These are phyloP conservation scores for Infundibulicybe gibba DNA, from an alignment of 768 basidiomycete genomes.

Conservation along the genomic window DNA sequence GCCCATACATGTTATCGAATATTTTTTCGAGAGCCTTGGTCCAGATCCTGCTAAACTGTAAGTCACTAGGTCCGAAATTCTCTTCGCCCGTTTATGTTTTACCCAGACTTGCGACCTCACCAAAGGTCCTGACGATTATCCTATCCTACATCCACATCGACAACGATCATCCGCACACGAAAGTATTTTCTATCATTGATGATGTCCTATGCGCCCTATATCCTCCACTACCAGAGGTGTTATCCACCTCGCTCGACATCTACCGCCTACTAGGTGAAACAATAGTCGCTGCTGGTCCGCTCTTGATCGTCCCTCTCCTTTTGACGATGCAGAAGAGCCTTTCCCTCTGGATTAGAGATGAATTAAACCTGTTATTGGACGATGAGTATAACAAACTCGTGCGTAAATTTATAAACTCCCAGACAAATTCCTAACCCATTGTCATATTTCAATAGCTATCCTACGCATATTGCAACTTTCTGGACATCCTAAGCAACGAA, in stretches of 20 bases:
- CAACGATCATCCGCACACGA: constrained; percentile 11
- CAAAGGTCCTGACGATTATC: constrained; percentile 16
- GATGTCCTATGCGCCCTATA: constrained; percentile 30
- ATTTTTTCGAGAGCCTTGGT: constrained; percentile 22
- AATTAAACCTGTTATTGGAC: constrained; percentile 30
- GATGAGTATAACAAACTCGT: constrained; percentile 48
- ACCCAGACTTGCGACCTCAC: constrained; percentile 17
- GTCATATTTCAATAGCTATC: constrained; percentile 19
- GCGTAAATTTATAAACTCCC: constrained; percentile 13
- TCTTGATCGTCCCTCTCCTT: constrained; percentile 30
- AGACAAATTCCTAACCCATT: background rate
- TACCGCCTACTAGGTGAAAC: constrained; percentile 29
- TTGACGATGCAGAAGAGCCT: constrained; percentile 32
- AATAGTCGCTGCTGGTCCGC: constrained; percentile 21
- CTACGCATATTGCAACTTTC: constrained; percentile 40
- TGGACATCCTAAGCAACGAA: constrained; percentile 32
- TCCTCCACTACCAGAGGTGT: constrained; percentile 20
- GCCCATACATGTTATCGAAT: constrained; percentile 18
- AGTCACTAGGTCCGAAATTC: background rate
- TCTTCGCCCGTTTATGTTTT: background rate
- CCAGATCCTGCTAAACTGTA: constrained; percentile 10
- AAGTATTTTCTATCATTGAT: constrained; percentile 24
- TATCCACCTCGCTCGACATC: constrained; percentile 27
- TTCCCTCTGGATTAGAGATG: constrained; percentile 52
- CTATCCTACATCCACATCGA: constrained; percentile 18